These are phyloP conservation scores for Chaetomiaceae sp. DNA, from an alignment of 2,329 filamentous ascomycete species.

Conservation along the genomic window DNA sequence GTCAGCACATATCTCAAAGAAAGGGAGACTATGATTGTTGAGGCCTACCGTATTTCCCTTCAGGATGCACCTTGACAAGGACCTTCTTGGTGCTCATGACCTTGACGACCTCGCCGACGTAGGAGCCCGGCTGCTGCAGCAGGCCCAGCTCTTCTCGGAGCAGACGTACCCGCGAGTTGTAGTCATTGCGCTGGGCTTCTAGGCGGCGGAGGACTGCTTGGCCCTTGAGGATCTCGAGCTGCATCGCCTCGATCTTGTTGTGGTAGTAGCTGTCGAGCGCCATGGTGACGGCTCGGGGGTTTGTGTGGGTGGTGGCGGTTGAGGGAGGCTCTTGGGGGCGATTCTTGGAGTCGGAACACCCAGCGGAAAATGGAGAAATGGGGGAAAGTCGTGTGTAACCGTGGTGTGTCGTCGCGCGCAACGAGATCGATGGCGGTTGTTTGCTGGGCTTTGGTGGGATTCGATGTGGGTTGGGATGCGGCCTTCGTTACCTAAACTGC, in stretches of 20 bases:
- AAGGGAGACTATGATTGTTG: too few relatives aligned
- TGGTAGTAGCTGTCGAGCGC: constrained; percentile 99
- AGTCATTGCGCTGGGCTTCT: constrained; percentile 97
- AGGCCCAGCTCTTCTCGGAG: constrained; percentile 92
- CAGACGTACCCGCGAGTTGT: constrained; percentile 95
- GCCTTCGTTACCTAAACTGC: too few relatives aligned
- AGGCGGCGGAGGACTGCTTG: constrained; percentile 91
- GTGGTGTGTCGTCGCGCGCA: too few relatives aligned
- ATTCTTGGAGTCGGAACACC: too few relatives aligned
- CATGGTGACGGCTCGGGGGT: constrained; percentile 56
- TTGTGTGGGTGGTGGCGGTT: not conserved
- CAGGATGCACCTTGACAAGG: constrained; percentile 96
- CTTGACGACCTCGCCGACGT: constrained; percentile 99
- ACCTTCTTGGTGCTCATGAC: constrained; percentile 99
- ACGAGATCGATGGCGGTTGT: not conserved
- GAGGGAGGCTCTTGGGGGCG: not conserved
- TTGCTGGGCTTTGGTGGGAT: not conserved
- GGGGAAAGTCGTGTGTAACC: too few relatives aligned
- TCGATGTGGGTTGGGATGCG: constrained; percentile 6
- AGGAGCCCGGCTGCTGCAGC: constrained; percentile 94
- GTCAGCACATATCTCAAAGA: not conserved
- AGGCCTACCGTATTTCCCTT: constrained; percentile 93
- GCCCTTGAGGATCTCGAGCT: constrained; percentile 99
- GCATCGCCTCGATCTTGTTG: constrained; percentile 99
- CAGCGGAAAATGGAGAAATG: too few relatives aligned